Base-by-base conservation (phyloP, 2,329 filamentous ascomycete species). In the Epichloe sibirici region DNA sequence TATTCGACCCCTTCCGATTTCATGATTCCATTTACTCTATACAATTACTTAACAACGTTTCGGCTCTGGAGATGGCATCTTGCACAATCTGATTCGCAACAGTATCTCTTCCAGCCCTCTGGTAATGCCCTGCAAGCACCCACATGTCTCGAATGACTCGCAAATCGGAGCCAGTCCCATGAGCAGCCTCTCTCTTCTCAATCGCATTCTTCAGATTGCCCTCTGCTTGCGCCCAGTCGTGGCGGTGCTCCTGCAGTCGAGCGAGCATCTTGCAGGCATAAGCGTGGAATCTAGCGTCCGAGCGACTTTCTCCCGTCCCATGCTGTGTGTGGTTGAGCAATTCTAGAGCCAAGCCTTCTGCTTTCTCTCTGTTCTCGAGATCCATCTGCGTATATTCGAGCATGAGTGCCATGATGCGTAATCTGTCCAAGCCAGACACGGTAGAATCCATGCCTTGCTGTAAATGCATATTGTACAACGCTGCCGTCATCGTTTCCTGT, bases 331-430 rank as follows among this genome's bases (percentile, higher is more conserved):
- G 59, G 5, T 59, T 34, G 7, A 69, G 59, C 48, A 69, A 45
- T 28, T 58, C 55, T 31, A 60, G 31, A 1, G 66, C 67, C 35
- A 69, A 54, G 34, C 61, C 38, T 53, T 69, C 66, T 1, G 67
- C 67, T 45, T 60, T 61, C 7, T 52, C 56, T 48, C 57, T 61
- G 49, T 69, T 63, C 5, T 59, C 65, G 5, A 69, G 56, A 34
- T 69, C 67, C 67, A 69, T 69, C 48, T 69, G 67, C 7, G 67
- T 69, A 45, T 68, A 69, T 49, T 69, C 67, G 2, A 69, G 58
- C 54, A 60, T 58, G 23, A 69, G 55, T 3, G 67, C 67, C 47
- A 67, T 63, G 12, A 67, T 59, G 35, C 67, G 59, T 17, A 69
- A 48, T 23, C 51, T 57, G 35, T 65, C 62, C 7, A 62, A 56